Percentiles rank a stretch among this genome's conserved stretches.
These are phyloP conservation scores for Protomyces inundatus DNA, from an alignment of 1,139 yeast species.

Conservation along the genomic window DNA sequence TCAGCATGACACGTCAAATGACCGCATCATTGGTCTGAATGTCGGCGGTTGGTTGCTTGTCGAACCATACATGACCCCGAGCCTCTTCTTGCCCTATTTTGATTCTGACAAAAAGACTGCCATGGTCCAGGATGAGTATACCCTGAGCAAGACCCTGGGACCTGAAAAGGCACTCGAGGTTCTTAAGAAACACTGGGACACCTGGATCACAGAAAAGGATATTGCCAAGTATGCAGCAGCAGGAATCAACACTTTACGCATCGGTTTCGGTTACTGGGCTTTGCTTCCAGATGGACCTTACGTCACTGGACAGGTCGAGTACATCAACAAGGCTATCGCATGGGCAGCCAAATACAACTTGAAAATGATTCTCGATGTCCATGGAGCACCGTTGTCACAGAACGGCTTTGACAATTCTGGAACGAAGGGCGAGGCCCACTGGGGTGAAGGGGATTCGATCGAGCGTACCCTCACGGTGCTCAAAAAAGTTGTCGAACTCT, in stretches of 20 bases:
- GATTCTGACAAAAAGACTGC: too few relatives aligned
- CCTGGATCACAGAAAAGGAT: slow-evolving; percentile 74
- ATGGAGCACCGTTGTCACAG: slow-evolving; percentile 65
- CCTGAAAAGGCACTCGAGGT: slow-evolving; percentile 51
- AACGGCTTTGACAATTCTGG: slow-evolving; percentile 97
- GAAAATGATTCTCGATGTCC: slow-evolving; percentile 51
- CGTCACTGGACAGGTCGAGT: slow-evolving; percentile 73
- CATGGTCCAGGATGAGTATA: slow-evolving; percentile 50
- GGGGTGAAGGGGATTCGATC: slow-evolving; percentile 48
- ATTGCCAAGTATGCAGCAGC: slow-evolving; percentile 52
- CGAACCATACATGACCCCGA: too few relatives aligned
- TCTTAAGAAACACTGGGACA: slow-evolving; percentile 66
- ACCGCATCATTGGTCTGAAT: too few relatives aligned
- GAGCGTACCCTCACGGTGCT: slow-evolving; percentile 44
- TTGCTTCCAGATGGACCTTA: slow-evolving; percentile 73
- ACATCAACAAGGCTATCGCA: slow-evolving; percentile 65
- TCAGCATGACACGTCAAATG: too few relatives aligned
- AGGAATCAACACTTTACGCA: slow-evolving; percentile 81
- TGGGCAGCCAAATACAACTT: slow-evolving; percentile 66
- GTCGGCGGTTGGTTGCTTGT: too few relatives aligned
- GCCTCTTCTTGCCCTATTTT: too few relatives aligned
- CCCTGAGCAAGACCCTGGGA: slow-evolving; percentile 60
- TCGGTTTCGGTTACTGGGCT: slow-evolving; percentile 98
- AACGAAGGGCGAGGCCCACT: slow-evolving; percentile 53
- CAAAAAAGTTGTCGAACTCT: slow-evolving; percentile 47